Evolutionary conservation across 2,329 filamentous ascomycete species (phyloP), one percentile per base, ranked within the genome.

Genomic region (Seiridium unicorne): DNA sequence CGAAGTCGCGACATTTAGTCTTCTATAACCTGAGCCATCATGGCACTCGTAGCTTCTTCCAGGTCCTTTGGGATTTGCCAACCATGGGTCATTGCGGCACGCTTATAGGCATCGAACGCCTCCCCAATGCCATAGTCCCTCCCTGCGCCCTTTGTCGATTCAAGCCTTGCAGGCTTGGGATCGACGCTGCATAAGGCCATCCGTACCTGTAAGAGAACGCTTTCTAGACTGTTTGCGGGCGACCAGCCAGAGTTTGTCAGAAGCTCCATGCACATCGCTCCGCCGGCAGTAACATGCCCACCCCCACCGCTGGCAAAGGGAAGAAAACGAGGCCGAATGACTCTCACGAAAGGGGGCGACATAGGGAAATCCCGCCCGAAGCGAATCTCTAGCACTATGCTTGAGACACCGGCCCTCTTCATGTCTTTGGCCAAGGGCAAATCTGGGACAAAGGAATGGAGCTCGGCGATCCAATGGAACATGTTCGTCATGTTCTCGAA

Each of bases 401-500:
- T 93, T 31, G 80, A 84, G 60, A 89, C 66, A 0, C 79, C 80
- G 1, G 77, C 79, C 2, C 71, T 67, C 71, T 88, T 86, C 86
- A 97, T 92, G 69, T 97, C 93, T 57, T 83, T 70, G 0, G 90
- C 88, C 1, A 97, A 79, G 1, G 90, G 91, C 0, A 95, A 79
- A 1, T 76, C 72, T 0, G 77, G 64, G 32, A 92, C 89, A 68
- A 97, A 96, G 48, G 89, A 91, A 72, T 97, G 93, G 1, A 97
- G 78, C 72, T 97, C 91, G 5, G 96, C 87, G 61, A 96, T 92
- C 93, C 93, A 96, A 69, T 96, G 92, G 69, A 95, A 97, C 63
- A 93, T 81, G 68, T 93, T 96, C 31, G 78, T 83, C 44, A 93
- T 78, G 55, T 85, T 83, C 5, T 79, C 76, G 53, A 82, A 80